phyloP scores from a whole-genome alignment of 352 stramenopile species.

The Pythium volutum region DNA sequence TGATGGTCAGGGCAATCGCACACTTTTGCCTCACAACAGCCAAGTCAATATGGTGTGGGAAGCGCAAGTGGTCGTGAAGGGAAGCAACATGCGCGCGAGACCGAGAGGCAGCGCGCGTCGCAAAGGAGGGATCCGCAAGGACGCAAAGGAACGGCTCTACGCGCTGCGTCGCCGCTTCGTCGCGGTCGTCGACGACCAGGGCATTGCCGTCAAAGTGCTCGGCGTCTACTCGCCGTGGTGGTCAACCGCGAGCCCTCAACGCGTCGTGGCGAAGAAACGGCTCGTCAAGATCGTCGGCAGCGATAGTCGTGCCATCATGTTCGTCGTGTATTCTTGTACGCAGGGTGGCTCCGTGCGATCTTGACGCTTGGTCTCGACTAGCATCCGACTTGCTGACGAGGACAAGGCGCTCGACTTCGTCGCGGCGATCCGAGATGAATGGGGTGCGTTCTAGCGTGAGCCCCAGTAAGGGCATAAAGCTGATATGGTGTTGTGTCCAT shows the following conservation, averaged over 20 bases:
- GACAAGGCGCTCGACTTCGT: conserved; percentile 21
- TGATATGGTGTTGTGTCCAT: background rate
- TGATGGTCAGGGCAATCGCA: conserved; percentile 21
- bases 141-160: conserved; percentile 8
- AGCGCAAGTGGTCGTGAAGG: conserved; percentile 21
- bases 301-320: conserved; percentile 14
- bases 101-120: background rate
- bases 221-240: conserved; percentile 15
- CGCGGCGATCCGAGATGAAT: conserved; percentile 6
- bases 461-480: background rate
- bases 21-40: background rate
- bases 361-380: background rate
- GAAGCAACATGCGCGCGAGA: conserved; percentile 5
- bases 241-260: conserved; percentile 5
- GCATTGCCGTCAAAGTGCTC: conserved; percentile 13
- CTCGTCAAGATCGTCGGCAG: conserved; percentile 20
- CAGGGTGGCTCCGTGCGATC: background rate
- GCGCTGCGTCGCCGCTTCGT: conserved; percentile 20
- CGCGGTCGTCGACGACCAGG: conserved; percentile 13
- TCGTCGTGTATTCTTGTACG: background rate
- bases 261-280: conserved; percentile 15
- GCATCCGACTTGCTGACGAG: conserved; percentile 11
- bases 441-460: conserved; percentile 5
- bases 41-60: conserved; percentile 23
- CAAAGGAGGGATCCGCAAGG: background rate